phyloP scores from a whole-genome alignment of 176 grass and related monocot species.

The Aechmea fasciata region DNA sequence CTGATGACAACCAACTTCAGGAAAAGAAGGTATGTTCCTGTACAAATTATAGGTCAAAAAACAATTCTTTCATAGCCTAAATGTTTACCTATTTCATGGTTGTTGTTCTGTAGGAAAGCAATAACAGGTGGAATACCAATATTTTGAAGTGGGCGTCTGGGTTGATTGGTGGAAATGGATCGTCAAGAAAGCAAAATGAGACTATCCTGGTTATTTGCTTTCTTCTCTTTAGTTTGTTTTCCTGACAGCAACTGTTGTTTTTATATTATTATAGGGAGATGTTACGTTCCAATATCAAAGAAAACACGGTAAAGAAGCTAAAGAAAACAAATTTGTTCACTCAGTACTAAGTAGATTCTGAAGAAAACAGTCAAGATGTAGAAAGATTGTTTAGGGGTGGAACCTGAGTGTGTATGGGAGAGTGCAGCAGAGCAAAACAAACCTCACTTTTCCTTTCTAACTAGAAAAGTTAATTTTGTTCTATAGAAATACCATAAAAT shows the following conservation, averaged over 20 bases:
- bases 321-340: no score
- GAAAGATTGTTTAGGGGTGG: no score
- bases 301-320: no score
- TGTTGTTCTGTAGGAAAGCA: conserved; percentile 39
- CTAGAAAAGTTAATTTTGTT: no score
- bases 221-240: conserved; percentile 15
- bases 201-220: conserved; percentile 41
- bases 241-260: conserved; percentile 12
- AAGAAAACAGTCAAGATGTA: no score
- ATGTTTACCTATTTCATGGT: conserved; percentile 11
- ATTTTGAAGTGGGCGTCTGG: conserved; percentile 96
- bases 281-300: not conserved
- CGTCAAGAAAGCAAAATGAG: conserved; percentile 49
- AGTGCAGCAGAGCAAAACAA: no score
- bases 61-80: conserved; percentile 16
- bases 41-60: conserved; percentile 20
- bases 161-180: conserved; percentile 71
- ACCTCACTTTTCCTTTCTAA: no score
- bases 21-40: conserved; percentile 43
- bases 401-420: no score
- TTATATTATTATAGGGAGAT: not conserved
- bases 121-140: conserved; percentile 90
- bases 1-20: conserved; percentile 37
- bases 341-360: no score
- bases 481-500: no score